Evolutionary conservation across 1,139 yeast species (phyloP), one percentile per base, ranked within the genome.

Genomic region (Barnettozyma hawaiiensis): DNA sequence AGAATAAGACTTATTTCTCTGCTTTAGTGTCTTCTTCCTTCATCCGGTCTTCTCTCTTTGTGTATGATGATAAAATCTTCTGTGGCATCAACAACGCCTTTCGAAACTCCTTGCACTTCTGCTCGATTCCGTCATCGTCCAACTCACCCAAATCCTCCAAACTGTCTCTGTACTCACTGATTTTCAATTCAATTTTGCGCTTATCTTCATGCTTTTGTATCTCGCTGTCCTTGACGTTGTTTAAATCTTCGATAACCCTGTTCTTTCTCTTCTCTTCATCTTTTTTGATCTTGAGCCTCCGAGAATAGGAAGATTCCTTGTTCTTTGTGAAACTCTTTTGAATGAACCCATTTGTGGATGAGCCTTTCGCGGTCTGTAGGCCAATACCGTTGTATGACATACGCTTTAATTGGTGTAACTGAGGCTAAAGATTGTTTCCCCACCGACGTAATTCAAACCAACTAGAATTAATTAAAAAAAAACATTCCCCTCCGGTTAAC

Each of bases 371-470:
- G 1, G 59, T 54, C 11, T 53, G 41, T 8, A 56, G 46, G 4
- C 59, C 59, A n/a, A 56, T 53, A 9, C 59, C 59, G 44, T 55
- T 55, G 40, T 55, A 55, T 7, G 59, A 55, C 59, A 55, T 55
- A 29, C 19, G 7, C 5, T 7, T n/a, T n/a, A n/a, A 14, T 10
- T 27, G 31, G 4, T 27, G 9, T 4, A n/a, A 27, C 16, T 27
- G 9, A n/a, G n/a, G n/a, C n/a, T n/a, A n/a, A n/a, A n/a, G n/a
- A n/a, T n/a, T n/a, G n/a, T n/a, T n/a, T n/a, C n/a, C n/a, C n/a
- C n/a, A n/a, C n/a, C n/a, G n/a, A n/a, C n/a, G n/a, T n/a, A n/a
- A n/a, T n/a, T n/a, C 29, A 5, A 26, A 26, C 10, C 15, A 14
- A 14, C n/a, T 10, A 28, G 11, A 18, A 11, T 21, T n/a, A 31